These are phyloP conservation scores for Apiospora aurea DNA, from an alignment of 2,329 filamentous ascomycete genomes.

Conservation along the genomic window DNA sequence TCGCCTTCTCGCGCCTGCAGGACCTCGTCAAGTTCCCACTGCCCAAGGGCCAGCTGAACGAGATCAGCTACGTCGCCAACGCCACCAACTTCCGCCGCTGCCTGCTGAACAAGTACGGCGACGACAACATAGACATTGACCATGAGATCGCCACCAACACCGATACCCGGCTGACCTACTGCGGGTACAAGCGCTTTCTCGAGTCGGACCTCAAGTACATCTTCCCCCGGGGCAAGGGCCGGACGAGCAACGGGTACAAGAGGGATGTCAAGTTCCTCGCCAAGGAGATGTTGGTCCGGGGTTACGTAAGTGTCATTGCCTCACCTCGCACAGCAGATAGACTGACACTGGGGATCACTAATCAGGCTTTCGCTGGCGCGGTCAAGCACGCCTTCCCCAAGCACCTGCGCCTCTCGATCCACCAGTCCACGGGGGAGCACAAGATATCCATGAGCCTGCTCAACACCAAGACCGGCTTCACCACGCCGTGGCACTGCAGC, in stretches of 20 bases:
- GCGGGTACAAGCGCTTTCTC: conserved; percentile 59
- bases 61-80: conserved; percentile 56
- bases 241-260: conserved; percentile 52
- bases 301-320: conserved; percentile 47
- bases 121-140: conserved; percentile 49
- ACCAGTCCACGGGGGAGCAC: conserved; percentile 52
- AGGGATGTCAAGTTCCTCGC: conserved; percentile 54
- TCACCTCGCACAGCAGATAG: neutral
- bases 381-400: conserved; percentile 51
- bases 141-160: conserved; percentile 49
- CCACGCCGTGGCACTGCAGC: conserved; percentile 59
- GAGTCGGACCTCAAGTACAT: conserved; percentile 53
- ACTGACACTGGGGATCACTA: conserved; percentile 18
- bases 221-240: conserved; percentile 44
- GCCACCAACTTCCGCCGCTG: conserved; percentile 53
- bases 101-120: conserved; percentile 52
- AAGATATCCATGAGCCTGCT: conserved; percentile 58
- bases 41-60: conserved; percentile 47
- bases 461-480: conserved; percentile 49
- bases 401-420: conserved; percentile 58
- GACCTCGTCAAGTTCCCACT: conserved; percentile 50
- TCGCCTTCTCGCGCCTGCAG: conserved; percentile 54
- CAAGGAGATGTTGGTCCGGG: conserved; percentile 58
- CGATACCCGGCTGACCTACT: conserved; percentile 57
- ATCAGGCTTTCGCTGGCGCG: conserved; percentile 55